Evolutionary conservation across 108 stramenopile genomes (phyloP).

Genomic region (Fragilariopsis cylindrus): DNA sequence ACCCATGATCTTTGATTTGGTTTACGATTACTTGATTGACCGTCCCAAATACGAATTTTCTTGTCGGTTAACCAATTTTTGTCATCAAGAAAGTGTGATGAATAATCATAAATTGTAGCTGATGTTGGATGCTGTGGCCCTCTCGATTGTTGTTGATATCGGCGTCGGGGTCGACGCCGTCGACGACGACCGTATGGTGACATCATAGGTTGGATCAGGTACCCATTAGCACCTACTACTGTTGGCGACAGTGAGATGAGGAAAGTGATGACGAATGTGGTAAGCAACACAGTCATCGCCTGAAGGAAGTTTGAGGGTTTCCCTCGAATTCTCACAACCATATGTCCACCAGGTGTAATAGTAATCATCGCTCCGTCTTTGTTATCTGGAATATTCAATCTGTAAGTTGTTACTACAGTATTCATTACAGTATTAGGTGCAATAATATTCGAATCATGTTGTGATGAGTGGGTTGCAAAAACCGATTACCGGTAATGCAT

Average conservation of each 20-base stretch:
- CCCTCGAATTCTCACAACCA: too few relatives aligned
- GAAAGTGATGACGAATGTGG: too few relatives aligned
- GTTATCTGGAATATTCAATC: too few relatives aligned
- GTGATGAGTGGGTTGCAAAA: too few relatives aligned
- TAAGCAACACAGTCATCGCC: too few relatives aligned
- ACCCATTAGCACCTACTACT: neutral
- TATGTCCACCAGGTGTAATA: too few relatives aligned
- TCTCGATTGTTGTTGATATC: neutral
- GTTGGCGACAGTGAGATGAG: neutral
- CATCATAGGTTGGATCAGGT: slow-evolving; percentile 12
- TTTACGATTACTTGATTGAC: neutral
- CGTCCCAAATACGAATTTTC: slow-evolving; percentile 27
- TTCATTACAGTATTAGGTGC: too few relatives aligned
- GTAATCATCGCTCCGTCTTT: too few relatives aligned
- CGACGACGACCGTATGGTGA: slow-evolving; percentile 14
- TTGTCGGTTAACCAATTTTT: slow-evolving; percentile 31
- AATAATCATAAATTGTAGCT: slow-evolving; percentile 2
- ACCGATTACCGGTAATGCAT: too few relatives aligned
- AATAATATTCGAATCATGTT: too few relatives aligned
- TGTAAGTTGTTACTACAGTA: too few relatives aligned
- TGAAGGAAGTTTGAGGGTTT: too few relatives aligned
- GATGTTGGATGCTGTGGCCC: neutral
- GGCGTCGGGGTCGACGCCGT: neutral
- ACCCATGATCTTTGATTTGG: slow-evolving; percentile 37
- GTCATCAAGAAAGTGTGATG: slow-evolving; percentile 29